These are phyloP conservation scores for Aspergillus intermedius DNA, from an alignment of 2,329 filamentous ascomycete species.

Conservation along the genomic window DNA sequence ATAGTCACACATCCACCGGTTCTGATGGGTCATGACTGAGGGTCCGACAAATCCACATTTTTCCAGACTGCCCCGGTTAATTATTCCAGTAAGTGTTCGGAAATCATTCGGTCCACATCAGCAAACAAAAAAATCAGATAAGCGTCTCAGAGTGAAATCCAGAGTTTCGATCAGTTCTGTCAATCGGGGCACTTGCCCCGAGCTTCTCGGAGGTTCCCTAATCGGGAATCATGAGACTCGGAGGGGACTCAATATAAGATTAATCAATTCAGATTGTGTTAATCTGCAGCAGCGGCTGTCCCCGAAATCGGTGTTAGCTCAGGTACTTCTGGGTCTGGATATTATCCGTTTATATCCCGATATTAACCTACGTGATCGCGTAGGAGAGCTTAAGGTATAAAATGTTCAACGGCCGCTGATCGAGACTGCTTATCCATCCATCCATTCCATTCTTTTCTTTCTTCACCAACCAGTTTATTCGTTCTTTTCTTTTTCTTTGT, in stretches of 20 bases:
- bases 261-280: background rate
- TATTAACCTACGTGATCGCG: background rate
- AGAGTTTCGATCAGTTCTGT: background rate
- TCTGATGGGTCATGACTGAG: too few species aligned
- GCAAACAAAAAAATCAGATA: background rate
- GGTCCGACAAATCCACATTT: too few species aligned
- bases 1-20: too few species aligned
- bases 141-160: background rate
- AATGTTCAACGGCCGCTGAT: background rate
- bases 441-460: slow-evolving; percentile 3
- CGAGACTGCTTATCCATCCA: background rate
- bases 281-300: background rate
- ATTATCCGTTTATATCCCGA: background rate
- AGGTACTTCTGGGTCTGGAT: background rate
- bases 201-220: background rate
- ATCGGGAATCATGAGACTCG: background rate
- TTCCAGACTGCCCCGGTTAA: background rate
- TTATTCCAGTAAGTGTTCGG: background rate
- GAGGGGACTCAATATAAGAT: background rate
- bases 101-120: background rate
- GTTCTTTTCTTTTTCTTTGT: slow-evolving; percentile 1
- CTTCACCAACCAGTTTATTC: background rate
- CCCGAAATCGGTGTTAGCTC: background rate
- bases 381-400: background rate
- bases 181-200: background rate